A percentile compares a stretch with the other conserved stretches of the same genome.
Conservation (phyloP, 805 yeast genomes). For the Candida verbasci region DNA sequence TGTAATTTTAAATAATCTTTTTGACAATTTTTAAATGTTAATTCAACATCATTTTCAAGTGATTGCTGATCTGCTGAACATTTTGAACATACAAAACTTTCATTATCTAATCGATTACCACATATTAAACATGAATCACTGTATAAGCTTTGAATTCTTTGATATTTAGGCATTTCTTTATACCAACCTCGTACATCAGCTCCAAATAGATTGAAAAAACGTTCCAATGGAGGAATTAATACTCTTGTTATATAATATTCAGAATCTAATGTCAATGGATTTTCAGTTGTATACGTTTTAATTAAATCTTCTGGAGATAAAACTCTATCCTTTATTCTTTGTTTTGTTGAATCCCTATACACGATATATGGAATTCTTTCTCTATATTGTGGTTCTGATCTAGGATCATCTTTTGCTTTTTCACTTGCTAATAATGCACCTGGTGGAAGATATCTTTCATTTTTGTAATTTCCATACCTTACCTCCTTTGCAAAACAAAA, state of each 20-base stretch:
- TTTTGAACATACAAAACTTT: conserved; percentile 3
- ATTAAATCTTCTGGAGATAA: conserved; percentile 73
- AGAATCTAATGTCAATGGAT: conserved; percentile 56
- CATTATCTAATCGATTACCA: conserved; percentile 13
- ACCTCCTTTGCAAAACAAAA: conserved; percentile 93
- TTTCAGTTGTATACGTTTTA: conserved; percentile 22
- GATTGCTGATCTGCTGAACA: conserved; percentile 5
- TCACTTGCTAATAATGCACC: conserved; percentile 82
- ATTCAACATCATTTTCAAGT: conserved; percentile 4
- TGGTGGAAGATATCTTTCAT: conserved; percentile 72
- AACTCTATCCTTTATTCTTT: conserved; percentile 69
- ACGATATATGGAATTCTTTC: conserved; percentile 90
- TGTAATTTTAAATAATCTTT: not conserved
- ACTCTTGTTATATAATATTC: conserved; percentile 84
- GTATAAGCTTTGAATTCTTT: conserved; percentile 7
- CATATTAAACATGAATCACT: conserved; percentile 23
- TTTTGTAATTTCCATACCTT: conserved; percentile 75
- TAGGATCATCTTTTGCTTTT: conserved; percentile 56
- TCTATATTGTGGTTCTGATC: conserved; percentile 80
- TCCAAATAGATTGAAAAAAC: conserved; percentile 79
- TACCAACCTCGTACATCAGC: conserved; percentile 79
- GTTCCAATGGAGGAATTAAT: conserved; percentile 82
- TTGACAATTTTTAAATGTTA: conserved; percentile 5
- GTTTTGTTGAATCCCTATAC: conserved; percentile 49
- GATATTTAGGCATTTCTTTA: conserved; percentile 50